Base-by-base conservation (phyloP, 2,329 filamentous ascomycete genomes). In the Cordyceps cateniannulata region DNA sequence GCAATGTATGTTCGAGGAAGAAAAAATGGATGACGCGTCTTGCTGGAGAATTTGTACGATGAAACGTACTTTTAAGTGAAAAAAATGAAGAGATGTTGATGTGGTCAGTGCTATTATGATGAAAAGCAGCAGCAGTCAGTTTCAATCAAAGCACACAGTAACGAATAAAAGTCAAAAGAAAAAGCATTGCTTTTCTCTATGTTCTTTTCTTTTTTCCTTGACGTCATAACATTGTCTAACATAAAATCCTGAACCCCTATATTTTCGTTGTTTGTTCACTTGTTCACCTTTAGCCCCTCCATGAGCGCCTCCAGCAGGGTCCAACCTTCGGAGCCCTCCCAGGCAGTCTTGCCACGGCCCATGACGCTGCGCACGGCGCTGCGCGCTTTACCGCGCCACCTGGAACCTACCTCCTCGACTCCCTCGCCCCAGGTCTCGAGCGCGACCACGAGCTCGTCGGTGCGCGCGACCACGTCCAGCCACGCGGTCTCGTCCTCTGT, bases 381-480 rank as follows among this genome's bases (percentile, higher is more conserved):
- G 67, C 91, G 81, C 0, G 91, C 90, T 81, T 96, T 98, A 65
- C 90, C 90, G 72, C 85, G 89, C 95, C 95, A 99, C 68, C 87
- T 87, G 62, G 82, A 83, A 2, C 90, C 91, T 2, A 97, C 86
- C 32, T 85, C 69, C 64, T 86, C 85, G 22, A 85, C 80, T 65
- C 83, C 80, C 0, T 79, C 76, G 0, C 90, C 90, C 67, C 92
- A 86, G 71, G 88, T 91, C 75, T 95, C 90, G 74, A 97, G 90
- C 56, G 89, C 85, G 65, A 90, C 87, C 1, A 95, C 90, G 47
- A 98, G 75, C 70, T 91, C 86, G 60, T 92, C 85, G 0, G 95
- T 98, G 56, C 90, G 84, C 63, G 85, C 80, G 3, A 96, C 90
- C 5, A 96, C 85, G 1, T 80, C 79, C 62, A 85, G 77, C 90